A percentile compares a stretch with the other conserved stretches of the same genome.
Conservation (phyloP, 2,329 filamentous ascomycete species). For the Fusarium sp. region DNA sequence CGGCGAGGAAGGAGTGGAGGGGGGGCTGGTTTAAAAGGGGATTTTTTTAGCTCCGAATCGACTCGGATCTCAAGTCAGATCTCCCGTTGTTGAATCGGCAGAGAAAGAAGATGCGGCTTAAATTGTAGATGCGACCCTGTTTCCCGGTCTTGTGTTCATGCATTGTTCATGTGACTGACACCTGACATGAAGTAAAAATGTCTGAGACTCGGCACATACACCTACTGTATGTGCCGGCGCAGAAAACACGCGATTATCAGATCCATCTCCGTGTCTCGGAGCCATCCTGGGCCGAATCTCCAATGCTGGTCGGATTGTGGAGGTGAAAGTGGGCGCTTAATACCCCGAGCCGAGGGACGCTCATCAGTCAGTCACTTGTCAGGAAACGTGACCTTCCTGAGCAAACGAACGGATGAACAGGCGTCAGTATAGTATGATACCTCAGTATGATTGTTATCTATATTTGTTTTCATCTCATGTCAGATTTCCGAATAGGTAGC, state of each 20-base stretch:
- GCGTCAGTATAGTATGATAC: neutral
- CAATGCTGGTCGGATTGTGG: constrained; percentile 3
- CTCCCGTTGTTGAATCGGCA: neutral
- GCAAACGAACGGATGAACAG: neutral
- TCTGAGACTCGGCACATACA: neutral
- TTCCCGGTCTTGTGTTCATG: neutral
- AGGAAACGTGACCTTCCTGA: neutral
- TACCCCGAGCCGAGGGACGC: constrained; percentile 2
- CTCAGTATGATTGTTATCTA: neutral
- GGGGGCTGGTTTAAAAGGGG: neutral
- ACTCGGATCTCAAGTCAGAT: constrained; percentile 10
- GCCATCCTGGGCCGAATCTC: neutral
- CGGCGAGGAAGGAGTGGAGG: neutral
- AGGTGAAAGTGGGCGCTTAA: neutral
- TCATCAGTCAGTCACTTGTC: neutral
- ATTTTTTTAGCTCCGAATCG: constrained; percentile 12
- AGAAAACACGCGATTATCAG: neutral
- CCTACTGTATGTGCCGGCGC: neutral
- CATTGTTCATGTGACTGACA: neutral
- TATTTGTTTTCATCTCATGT: neutral
- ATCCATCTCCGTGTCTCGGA: constrained; percentile 7
- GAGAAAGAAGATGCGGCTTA: neutral
- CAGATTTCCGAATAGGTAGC: neutral
- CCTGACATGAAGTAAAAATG: neutral
- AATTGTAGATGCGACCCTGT: neutral